Conservation (phyloP, 179 eudicot species). For the Heliamphora pulchella region DNA sequence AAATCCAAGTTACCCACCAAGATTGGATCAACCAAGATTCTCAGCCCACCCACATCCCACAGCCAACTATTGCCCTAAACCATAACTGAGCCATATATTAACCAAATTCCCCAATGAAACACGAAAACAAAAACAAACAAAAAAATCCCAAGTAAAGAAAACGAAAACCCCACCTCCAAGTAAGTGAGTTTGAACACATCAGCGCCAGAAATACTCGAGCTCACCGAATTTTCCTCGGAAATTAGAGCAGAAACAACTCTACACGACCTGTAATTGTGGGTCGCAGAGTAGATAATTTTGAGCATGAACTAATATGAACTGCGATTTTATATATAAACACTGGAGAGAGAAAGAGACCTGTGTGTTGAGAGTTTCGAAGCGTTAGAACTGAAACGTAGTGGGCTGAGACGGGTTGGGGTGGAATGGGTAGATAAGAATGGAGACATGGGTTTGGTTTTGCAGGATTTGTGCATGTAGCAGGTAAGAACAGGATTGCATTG, state of each 20-base stretch:
- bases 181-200: conserved; percentile 67
- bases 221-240: conserved; percentile 54
- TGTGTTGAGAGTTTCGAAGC: conserved; percentile 26
- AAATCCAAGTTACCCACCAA: conserved; percentile 93
- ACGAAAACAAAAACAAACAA: not conserved
- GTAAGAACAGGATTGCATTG: conserved; percentile 21
- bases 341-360: conserved; percentile 12
- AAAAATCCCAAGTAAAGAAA: not conserved
- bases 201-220: conserved; percentile 30
- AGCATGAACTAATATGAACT: not conserved
- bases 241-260: conserved; percentile 42
- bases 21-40: conserved; percentile 83
- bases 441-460: conserved; percentile 21
- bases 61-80: conserved; percentile 88
- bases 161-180: conserved; percentile 54
- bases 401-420: conserved; percentile 8
- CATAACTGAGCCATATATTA: not conserved
- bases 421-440: conserved; percentile 21
- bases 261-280: conserved; percentile 26
- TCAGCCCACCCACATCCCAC: conserved; percentile 80
- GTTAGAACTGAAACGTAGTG: conserved; percentile 18
- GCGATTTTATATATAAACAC: too few species aligned
- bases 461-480: conserved; percentile 18
- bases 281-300: not conserved
- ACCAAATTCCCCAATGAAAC: not conserved